Base-by-base conservation (phyloP, 164 flowering plant species). In the Akebia trifoliata region DNA sequence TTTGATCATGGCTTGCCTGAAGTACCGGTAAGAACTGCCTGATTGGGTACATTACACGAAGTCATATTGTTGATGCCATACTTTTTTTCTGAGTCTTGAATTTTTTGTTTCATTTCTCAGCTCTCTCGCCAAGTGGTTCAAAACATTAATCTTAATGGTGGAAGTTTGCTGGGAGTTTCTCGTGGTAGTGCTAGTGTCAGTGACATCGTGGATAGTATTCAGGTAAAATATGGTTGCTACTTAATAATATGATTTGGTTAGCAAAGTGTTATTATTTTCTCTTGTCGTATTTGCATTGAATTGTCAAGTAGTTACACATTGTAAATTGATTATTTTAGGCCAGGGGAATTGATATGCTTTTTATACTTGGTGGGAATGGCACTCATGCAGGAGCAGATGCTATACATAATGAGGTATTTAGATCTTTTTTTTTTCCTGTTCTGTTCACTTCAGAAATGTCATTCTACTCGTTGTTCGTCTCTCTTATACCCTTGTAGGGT, bases 301-400 rank as follows among this genome's bases (percentile, higher is more conserved):
- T 11, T 43, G 2, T 42, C 14, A 17, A 42, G 31, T 43, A 30
- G n/a, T 26, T 8, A 43, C 6, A 18, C 30, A 1, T 29, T 30
- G 36, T 54, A 37, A 18, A 50, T 32, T 60, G 39, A 20, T 11
- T 42, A 14, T 48, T 61, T 54, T 60, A 76, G 80, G 69, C 74
- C 53, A 76, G 74, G 51, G 68, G 65, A 50, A 70, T 76, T 44
- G 62, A 68, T 68, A 76, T 76, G 77, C 66, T 76, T 48, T 76
- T 76, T 39, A 43, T 76, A 59, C 70, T 76, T 32, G 80, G 80
- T 26, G 80, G 77, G 36, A 66, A 76, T 57, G 80, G 80, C 14
- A 76, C 80, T 35, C 80, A 76, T 64, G 80, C 80, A 42, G 80
- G 80, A 47, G 80, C 80, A 29, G 54, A 72, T 60, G 77, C 76